Evolutionary conservation across 257 asterid species (phyloP), one percentile per base, ranked within the genome.

Genomic region (Haberlea rhodopensis): DNA sequence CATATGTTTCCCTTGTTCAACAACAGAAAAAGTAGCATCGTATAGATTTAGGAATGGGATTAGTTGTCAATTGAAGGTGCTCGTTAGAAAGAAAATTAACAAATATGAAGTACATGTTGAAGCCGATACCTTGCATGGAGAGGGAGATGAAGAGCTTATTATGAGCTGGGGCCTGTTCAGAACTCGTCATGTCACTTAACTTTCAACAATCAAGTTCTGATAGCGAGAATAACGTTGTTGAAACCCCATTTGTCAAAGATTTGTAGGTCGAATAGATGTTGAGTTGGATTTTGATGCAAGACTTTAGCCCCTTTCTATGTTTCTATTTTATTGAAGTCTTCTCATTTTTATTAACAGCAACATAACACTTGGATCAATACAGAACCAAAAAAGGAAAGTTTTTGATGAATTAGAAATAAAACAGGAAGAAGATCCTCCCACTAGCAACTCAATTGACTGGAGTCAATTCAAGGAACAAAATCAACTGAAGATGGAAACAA

Each of bases 111-210:
- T 94, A 26, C 75, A 62, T 37, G 81, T 94, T 43, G 87, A 90
- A 67, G 75, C 76, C 45, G 79, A 75, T 15, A 65, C 85, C 20
- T 60, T 67, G 65, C 79, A 73, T 67, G 43, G 55, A 72, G 72
- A 67, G 57, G 71, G 31, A 31, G 59, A 70, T n/a, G 71, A 64
- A 24, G 87, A 74, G 43, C 69, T 85, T 11, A 43, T 76, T 67
- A 75, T 87, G 90, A 56, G 73, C 45, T 94, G 97, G 96, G 91
- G 97, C 13, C 49, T 81, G 64, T 89, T 80, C 78, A 81, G 85
- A 56, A 76, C 84, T 65, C 65, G 75, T 88, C 67, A 76, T 84
- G 87, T 80, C 81, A 48, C 59, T 79, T 43, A 82, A 80, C 69
- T 79, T 46, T 55, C 78, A 79, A 28, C 53, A 60, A 43, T 60